Evolutionary conservation across 257 asterid species (phyloP).

Genomic region (Jacaranda copaia): DNA sequence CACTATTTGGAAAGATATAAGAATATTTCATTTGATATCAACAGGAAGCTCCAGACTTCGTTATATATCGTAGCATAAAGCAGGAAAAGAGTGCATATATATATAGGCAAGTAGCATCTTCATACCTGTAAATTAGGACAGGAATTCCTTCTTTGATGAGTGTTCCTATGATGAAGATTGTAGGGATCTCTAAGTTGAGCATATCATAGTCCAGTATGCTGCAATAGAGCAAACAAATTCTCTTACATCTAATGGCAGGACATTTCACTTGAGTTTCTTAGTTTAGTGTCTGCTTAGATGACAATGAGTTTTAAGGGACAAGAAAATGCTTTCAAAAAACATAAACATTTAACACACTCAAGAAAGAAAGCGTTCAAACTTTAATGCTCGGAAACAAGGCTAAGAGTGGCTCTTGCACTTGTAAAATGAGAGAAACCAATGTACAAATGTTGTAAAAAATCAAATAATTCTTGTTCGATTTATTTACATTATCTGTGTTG

Average conservation of each 20-base stretch:
- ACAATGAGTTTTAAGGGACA: not conserved
- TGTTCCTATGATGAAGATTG: slow-evolving; percentile 57
- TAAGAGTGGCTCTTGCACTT: not conserved
- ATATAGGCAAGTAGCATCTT: not conserved
- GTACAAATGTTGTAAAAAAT: not conserved
- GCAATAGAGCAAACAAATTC: slow-evolving; percentile 14
- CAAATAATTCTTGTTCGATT: not conserved
- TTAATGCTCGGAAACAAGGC: too few relatives aligned
- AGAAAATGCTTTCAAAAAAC: not conserved
- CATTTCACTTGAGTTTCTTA: not conserved
- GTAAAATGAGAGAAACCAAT: not conserved
- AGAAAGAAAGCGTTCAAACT: too few relatives aligned
- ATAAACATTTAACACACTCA: too few relatives aligned
- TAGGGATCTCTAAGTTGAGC: slow-evolving; percentile 70
- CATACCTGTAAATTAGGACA: slow-evolving; percentile 71
- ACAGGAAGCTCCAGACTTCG: not conserved
- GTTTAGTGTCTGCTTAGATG: not conserved
- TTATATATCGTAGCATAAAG: not conserved
- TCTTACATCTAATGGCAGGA: not conserved
- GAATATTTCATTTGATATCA: not conserved
- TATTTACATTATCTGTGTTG: not conserved
- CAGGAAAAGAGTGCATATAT: not conserved
- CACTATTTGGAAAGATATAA: slow-evolving; percentile 47
- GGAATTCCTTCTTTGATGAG: slow-evolving; percentile 61
- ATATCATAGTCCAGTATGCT: slow-evolving; percentile 68